Evolutionary conservation across 2,329 filamentous ascomycete species (phyloP).

Genomic region (Phialocephala subalpina): DNA sequence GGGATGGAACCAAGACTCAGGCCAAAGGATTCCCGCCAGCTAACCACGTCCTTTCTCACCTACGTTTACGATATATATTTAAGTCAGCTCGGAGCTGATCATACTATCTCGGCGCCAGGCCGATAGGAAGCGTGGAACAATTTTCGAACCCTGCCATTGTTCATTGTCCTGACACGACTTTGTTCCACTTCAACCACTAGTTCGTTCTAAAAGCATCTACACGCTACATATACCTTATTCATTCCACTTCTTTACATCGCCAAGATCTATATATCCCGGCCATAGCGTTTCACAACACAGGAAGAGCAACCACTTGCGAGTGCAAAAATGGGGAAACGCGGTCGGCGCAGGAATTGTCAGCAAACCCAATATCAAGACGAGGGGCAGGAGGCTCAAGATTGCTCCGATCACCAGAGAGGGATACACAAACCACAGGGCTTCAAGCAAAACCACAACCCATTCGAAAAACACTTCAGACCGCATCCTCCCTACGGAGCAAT

Average conservation of each 20-base stretch:
- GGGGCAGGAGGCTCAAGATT: background rate
- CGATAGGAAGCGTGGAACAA: background rate
- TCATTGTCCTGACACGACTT: constrained; percentile 5
- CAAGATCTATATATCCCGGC: background rate
- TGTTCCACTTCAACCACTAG: background rate
- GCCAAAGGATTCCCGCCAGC: background rate
- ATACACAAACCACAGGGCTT: background rate
- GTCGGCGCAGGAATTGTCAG: background rate
- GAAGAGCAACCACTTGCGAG: background rate
- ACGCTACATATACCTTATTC: background rate
- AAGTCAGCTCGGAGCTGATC: background rate
- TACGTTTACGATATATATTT: background rate
- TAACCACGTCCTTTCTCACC: background rate
- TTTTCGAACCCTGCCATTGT: constrained; percentile 7
- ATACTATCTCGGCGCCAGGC: background rate
- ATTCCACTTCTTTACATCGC: background rate
- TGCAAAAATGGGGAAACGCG: background rate
- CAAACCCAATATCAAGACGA: background rate
- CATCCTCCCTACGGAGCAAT: background rate
- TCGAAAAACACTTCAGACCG: constrained; percentile 9
- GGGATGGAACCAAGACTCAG: constrained; percentile 35
- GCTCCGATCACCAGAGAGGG: background rate
- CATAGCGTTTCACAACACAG: background rate
- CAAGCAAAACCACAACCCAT: background rate
- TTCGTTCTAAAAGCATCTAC: constrained; percentile 7